Evolutionary conservation across 371 early-diverging fungal genomes (phyloP).

Genomic region (Mortierella polycephala): DNA sequence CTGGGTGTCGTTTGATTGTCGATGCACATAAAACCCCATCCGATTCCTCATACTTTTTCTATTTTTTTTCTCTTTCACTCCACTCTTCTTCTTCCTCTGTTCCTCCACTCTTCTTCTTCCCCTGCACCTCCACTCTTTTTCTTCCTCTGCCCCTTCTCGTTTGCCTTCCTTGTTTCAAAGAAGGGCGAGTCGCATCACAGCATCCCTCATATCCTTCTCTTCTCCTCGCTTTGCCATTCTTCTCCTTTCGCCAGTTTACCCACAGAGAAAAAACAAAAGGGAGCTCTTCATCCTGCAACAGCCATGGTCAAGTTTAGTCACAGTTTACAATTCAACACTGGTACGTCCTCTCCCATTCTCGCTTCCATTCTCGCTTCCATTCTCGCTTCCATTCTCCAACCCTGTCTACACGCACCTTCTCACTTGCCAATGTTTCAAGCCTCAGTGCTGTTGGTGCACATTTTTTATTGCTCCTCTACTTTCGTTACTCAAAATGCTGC

Average conservation of each 20-base stretch:
- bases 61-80: not conserved
- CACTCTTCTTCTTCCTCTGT: not conserved
- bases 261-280: not conserved
- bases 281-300: not conserved
- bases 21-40: constrained; percentile 3
- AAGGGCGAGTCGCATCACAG: not conserved
- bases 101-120: not conserved
- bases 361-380: not conserved
- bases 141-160: not conserved
- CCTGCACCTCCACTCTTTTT: not conserved
- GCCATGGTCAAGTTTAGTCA: constrained; percentile 55
- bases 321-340: constrained; percentile 54
- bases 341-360: constrained; percentile 15
- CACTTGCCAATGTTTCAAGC: not conserved
- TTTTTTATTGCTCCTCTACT: no score
- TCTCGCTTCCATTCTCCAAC: not conserved
- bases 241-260: not conserved
- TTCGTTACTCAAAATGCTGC: no score
- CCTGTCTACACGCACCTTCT: not conserved
- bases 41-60: not conserved
- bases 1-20: not conserved
- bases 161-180: not conserved
- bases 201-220: not conserved
- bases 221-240: not conserved
- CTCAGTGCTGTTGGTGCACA: not conserved